Evolutionary conservation across 352 stramenopile genomes (phyloP).

Genomic region (Phytopythium chamaehyphon): DNA sequence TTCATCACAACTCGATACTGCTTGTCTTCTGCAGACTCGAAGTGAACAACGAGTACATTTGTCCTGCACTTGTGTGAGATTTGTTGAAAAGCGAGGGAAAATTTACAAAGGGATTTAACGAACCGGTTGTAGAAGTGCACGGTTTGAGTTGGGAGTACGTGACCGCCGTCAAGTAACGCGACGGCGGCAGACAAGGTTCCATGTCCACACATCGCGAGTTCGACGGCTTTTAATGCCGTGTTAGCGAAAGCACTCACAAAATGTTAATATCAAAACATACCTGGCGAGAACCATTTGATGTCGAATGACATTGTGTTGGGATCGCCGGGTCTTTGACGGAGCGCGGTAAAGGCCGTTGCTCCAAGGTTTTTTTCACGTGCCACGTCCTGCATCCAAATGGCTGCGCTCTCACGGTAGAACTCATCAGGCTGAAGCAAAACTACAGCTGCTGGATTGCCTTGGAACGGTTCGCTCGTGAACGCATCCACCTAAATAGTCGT

Average conservation of each 20-base stretch:
- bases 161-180: constrained; percentile 61
- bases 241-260: too few relatives aligned
- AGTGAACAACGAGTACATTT: constrained; percentile 36
- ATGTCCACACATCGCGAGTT: constrained; percentile 91
- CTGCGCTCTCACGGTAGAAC: constrained; percentile 24
- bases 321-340: constrained; percentile 6
- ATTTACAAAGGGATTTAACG: not conserved
- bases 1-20: constrained; percentile 46
- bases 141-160: constrained; percentile 24
- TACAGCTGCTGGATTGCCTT: constrained; percentile 92
- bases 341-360: constrained; percentile 88
- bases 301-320: constrained; percentile 29
- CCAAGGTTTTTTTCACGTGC: constrained; percentile 91
- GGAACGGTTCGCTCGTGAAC: constrained; percentile 59
- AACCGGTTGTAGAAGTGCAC: constrained; percentile 74
- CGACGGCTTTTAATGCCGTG: constrained; percentile 12
- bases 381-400: constrained; percentile 63
- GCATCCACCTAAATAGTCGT: constrained; percentile 69
- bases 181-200: constrained; percentile 86
- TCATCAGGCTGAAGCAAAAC: constrained; percentile 48
- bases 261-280: too few relatives aligned
- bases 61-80: too few relatives aligned
- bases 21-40: constrained; percentile 13
- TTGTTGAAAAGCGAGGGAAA: not conserved
- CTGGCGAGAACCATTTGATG: constrained; percentile 62